phyloP scores from a whole-genome alignment of 208 protist species.

The Leishmania guyanensis region DNA sequence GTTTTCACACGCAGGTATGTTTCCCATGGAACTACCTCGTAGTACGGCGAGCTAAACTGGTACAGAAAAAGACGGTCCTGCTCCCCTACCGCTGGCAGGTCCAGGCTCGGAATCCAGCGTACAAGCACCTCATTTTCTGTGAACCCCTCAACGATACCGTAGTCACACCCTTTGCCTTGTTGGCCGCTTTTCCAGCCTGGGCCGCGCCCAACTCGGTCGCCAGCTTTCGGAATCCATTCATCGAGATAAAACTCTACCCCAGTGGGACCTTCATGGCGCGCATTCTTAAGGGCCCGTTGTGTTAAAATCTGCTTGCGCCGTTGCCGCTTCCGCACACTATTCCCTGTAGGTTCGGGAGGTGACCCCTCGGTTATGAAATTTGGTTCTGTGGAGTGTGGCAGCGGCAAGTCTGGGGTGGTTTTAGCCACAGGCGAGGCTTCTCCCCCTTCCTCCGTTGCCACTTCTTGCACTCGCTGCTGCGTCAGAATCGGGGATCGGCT shows the following conservation, averaged over 20 bases:
- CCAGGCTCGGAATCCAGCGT: slow-evolving; percentile 64
- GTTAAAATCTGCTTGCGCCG: slow-evolving; percentile 16
- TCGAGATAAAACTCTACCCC: slow-evolving; percentile 22
- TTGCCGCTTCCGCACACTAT: slow-evolving; percentile 20
- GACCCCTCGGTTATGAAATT: slow-evolving; percentile 12
- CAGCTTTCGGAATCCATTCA: slow-evolving; percentile 57
- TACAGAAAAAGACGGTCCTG: slow-evolving; percentile 65
- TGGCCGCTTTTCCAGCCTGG: slow-evolving; percentile 65
- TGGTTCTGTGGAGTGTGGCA: slow-evolving; percentile 16
- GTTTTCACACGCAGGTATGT: slow-evolving; percentile 57
- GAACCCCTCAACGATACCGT: slow-evolving; percentile 71
- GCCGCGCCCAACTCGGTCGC: slow-evolving; percentile 72
- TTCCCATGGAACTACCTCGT: slow-evolving; percentile 71
- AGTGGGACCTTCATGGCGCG: slow-evolving; percentile 10
- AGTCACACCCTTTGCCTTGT: slow-evolving; percentile 71
- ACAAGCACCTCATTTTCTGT: slow-evolving; percentile 69
- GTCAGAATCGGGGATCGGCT: slow-evolving; percentile 14
- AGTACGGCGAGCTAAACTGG: slow-evolving; percentile 51
- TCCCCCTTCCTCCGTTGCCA: not conserved
- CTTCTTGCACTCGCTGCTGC: not conserved
- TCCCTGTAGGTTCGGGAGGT: not conserved
- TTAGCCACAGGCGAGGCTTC: not conserved
- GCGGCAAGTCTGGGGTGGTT: slow-evolving; percentile 21
- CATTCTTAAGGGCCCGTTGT: slow-evolving; percentile 6
- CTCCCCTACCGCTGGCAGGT: slow-evolving; percentile 31